These are phyloP conservation scores for Penicillium rolfsii DNA, from an alignment of 2,329 filamentous ascomycete species.

Conservation along the genomic window DNA sequence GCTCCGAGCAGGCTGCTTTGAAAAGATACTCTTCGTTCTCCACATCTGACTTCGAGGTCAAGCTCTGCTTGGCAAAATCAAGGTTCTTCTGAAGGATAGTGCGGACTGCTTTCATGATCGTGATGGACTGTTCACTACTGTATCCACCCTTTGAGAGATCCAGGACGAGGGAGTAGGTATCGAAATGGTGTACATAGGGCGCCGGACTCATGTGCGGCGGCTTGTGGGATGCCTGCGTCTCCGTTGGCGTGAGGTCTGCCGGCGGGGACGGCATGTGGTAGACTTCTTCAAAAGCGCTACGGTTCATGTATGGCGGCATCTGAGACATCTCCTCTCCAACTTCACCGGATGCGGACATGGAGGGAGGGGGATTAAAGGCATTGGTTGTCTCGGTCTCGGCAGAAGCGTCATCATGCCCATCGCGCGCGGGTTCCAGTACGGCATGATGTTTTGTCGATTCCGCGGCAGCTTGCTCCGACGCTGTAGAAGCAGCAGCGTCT, in stretches of 20 bases:
- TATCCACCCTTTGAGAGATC: conserved; percentile 74
- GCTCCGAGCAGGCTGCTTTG: conserved; percentile 87
- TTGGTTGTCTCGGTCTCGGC: conserved; percentile 22
- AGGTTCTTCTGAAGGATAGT: conserved; percentile 76
- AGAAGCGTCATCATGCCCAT: conserved; percentile 26
- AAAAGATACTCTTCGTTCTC: conserved; percentile 97
- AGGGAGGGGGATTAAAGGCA: conserved; percentile 10
- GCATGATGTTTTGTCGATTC: conserved; percentile 20
- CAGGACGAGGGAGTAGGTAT: conserved; percentile 87
- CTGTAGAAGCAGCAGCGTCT: conserved; percentile 17
- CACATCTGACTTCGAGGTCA: conserved; percentile 88
- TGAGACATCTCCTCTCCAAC: conserved; percentile 23
- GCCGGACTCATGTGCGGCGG: conserved; percentile 69
- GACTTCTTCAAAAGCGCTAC: conserved; percentile 43
- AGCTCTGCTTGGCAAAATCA: conserved; percentile 73
- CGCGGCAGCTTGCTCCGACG: conserved; percentile 19
- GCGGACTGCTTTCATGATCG: conserved; percentile 90
- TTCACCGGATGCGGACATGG: conserved; percentile 13
- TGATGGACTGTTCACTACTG: conserved; percentile 73
- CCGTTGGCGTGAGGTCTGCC: conserved; percentile 37
- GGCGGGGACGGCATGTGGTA: conserved; percentile 48
- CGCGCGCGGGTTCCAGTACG: conserved; percentile 26
- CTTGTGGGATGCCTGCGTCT: conserved; percentile 42
- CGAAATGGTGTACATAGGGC: conserved; percentile 93
- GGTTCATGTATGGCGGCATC: conserved; percentile 20